Percentiles rank a stretch among this genome's conserved stretches.
Evolutionary conservation across 179 eudicot species (phyloP).

Genomic region (Pouteria campechiana): DNA sequence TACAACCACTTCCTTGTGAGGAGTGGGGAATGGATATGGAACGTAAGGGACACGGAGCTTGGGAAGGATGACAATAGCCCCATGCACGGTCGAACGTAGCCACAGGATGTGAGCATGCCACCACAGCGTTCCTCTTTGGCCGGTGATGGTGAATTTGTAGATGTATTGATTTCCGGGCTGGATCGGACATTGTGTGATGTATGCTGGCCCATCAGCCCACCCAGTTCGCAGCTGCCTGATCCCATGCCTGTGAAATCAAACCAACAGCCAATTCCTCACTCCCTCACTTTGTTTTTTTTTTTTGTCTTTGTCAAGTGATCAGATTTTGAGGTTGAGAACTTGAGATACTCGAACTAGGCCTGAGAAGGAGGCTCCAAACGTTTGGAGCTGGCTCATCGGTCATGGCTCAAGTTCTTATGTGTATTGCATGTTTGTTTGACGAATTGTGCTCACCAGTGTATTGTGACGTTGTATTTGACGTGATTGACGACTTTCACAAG

Average conservation of each 20-base stretch:
- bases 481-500: conserved; percentile 30
- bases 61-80: conserved; percentile 30
- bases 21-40: conserved; percentile 43
- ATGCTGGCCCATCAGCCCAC: conserved; percentile 44
- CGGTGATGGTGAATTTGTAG: conserved; percentile 36
- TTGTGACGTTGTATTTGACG: conserved; percentile 32
- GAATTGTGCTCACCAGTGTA: conserved; percentile 21
- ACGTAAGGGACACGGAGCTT: conserved; percentile 28
- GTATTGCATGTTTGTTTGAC: background rate
- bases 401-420: background rate
- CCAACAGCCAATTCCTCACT: too few relatives aligned
- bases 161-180: conserved; percentile 26
- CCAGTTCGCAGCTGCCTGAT: conserved; percentile 35
- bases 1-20: conserved; percentile 27
- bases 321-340: background rate
- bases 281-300: too few relatives aligned
- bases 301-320: background rate
- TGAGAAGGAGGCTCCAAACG: background rate
- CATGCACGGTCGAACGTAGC: conserved; percentile 35
- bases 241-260: conserved; percentile 22
- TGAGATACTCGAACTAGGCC: background rate
- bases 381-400: background rate
- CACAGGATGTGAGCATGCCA: conserved; percentile 44
- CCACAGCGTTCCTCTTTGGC: conserved; percentile 33
- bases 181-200: conserved; percentile 40